phyloP scores from a whole-genome alignment of 2,329 filamentous ascomycete species.

The Microdochium trichocladiopsis region DNA sequence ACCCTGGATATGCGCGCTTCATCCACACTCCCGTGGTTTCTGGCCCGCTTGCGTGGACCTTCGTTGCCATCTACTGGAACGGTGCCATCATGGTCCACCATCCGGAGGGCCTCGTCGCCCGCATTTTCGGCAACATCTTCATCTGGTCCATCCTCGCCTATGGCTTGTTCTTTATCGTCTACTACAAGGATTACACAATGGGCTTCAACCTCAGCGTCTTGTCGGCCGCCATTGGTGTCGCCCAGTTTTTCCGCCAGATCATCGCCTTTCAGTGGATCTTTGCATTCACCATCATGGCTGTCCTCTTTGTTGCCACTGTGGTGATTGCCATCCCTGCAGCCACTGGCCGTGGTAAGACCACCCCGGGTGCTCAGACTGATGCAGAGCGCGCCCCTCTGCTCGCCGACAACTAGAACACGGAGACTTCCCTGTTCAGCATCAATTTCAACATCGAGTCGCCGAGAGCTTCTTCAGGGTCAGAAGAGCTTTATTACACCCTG shows the following conservation, averaged over 20 bases:
- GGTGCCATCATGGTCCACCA: conserved; percentile 76
- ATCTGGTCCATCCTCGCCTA: conserved; percentile 79
- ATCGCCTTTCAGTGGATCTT: conserved; percentile 91
- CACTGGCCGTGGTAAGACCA: conserved; percentile 52
- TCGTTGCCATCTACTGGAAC: conserved; percentile 83
- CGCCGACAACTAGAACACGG: conserved; percentile 32
- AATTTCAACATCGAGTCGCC: too few relatives aligned
- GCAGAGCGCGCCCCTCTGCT: conserved; percentile 57
- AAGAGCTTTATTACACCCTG: too few relatives aligned
- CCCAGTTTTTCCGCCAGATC: conserved; percentile 66
- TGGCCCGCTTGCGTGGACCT: conserved; percentile 78
- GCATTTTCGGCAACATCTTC: conserved; percentile 79
- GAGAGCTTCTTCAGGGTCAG: too few relatives aligned
- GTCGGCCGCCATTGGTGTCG: conserved; percentile 66
- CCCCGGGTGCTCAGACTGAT: conserved; percentile 43
- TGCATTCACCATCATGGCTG: conserved; percentile 72
- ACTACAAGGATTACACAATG: conserved; percentile 72
- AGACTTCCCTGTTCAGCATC: too few relatives aligned
- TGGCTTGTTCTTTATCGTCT: conserved; percentile 67
- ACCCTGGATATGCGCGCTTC: conserved; percentile 62
- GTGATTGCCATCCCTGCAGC: conserved; percentile 57
- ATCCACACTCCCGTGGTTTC: conserved; percentile 72
- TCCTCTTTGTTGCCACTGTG: conserved; percentile 64
- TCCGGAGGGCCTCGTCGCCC: conserved; percentile 57
- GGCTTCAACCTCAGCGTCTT: conserved; percentile 73